These are phyloP conservation scores for Psilocybe mexicana DNA, from an alignment of 1,284 basidiomycete species.

Conservation along the genomic window DNA sequence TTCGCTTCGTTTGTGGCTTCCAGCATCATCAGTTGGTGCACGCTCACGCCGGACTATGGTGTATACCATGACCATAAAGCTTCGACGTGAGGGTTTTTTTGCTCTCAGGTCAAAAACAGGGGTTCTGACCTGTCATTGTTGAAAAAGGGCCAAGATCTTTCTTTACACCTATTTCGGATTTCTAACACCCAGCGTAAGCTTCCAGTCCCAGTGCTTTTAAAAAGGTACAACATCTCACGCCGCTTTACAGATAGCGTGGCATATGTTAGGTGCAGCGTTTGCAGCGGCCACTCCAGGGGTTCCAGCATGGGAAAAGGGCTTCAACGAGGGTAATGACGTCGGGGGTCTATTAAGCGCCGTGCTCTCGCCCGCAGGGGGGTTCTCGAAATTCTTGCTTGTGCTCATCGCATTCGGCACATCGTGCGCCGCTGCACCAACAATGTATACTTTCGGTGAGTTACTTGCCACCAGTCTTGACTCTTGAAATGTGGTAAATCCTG, in stretches of 20 bases:
- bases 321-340: conserved; percentile 52
- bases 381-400: conserved; percentile 50
- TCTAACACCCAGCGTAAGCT: conserved; percentile 53
- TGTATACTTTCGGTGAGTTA: conserved; percentile 66
- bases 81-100: conserved; percentile 13
- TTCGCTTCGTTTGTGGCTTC: conserved; percentile 47
- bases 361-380: conserved; percentile 50
- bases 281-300: conserved; percentile 58
- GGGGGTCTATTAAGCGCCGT: conserved; percentile 62
- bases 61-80: conserved; percentile 45
- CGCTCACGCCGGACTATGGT: conserved; percentile 59
- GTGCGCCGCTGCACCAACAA: conserved; percentile 65
- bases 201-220: background rate
- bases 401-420: conserved; percentile 49
- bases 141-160: conserved; percentile 52
- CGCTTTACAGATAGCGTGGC: conserved; percentile 47
- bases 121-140: no score
- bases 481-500: no score
- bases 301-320: conserved; percentile 57
- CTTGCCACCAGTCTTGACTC: background rate
- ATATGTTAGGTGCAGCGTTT: conserved; percentile 66
- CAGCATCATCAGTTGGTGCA: conserved; percentile 51
- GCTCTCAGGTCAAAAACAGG: background rate
- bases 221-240: conserved; percentile 1
- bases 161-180: conserved; percentile 67